Evolutionary conservation across 2,329 filamentous ascomycete genomes (phyloP).

Genomic region (Plectosphaerella plurivora): DNA sequence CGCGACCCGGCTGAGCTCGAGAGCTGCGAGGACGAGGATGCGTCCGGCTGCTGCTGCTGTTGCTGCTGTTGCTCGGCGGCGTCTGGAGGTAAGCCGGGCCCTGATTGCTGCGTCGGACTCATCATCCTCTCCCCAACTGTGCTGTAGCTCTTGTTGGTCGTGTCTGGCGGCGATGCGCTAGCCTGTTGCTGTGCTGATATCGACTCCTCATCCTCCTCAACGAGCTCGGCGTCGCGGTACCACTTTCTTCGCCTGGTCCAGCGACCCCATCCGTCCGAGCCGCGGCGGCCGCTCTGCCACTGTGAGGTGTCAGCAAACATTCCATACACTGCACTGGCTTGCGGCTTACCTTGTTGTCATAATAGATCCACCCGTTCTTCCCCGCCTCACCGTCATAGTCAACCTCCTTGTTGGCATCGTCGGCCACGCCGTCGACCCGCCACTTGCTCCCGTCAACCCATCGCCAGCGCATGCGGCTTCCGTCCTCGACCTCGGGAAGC

Average conservation of each 20-base stretch:
- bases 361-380: constrained; percentile 88
- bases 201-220: constrained; percentile 55
- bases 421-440: constrained; percentile 73
- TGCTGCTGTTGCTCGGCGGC: constrained; percentile 7
- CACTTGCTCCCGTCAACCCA: constrained; percentile 87
- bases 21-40: constrained; percentile 38
- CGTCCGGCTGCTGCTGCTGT: constrained; percentile 13
- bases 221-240: constrained; percentile 93
- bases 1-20: constrained; percentile 38
- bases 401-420: constrained; percentile 37
- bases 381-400: constrained; percentile 57
- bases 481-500: constrained; percentile 57
- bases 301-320: constrained; percentile 26
- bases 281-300: constrained; percentile 86
- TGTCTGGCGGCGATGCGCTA: constrained; percentile 6
- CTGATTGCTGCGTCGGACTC: constrained; percentile 17
- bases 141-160: constrained; percentile 24
- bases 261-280: constrained; percentile 85
- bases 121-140: constrained; percentile 32
- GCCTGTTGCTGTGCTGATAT: constrained; percentile 7
- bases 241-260: constrained; percentile 94
- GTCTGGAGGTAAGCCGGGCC: constrained; percentile 10
- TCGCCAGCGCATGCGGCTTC: constrained; percentile 53
- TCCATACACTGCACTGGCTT: not conserved
- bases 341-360: constrained; percentile 80